These are phyloP conservation scores for Ganoderma lingzhi DNA, from an alignment of 1,284 basidiomycete species.

Conservation along the genomic window DNA sequence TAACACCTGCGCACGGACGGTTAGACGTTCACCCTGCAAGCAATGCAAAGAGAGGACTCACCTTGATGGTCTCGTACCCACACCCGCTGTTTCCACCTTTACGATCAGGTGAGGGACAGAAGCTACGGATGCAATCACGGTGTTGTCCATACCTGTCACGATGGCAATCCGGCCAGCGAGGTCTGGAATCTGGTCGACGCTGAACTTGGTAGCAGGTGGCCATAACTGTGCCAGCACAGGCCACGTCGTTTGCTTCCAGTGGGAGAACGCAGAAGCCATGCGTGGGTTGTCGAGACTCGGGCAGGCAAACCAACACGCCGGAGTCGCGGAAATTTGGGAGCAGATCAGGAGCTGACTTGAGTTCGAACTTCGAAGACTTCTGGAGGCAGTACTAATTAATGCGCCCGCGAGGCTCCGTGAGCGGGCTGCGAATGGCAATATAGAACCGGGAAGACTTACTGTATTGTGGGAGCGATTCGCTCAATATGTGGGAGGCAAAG, in stretches of 20 bases:
- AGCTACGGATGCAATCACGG: neutral
- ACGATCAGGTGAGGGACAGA: neutral
- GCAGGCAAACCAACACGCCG: neutral
- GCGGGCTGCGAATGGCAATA: neutral
- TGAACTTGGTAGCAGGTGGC: conserved; percentile 50
- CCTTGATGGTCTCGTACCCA: conserved; percentile 46
- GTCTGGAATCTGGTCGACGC: conserved; percentile 44
- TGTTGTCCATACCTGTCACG: conserved; percentile 44
- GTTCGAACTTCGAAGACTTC: neutral
- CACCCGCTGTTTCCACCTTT: conserved; percentile 51
- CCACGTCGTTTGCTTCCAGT: conserved; percentile 3
- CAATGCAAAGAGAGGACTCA: conserved; percentile 10
- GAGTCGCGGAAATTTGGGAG: neutral
- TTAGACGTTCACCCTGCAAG: neutral
- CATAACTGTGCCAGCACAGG: conserved; percentile 10
- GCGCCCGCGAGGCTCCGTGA: neutral
- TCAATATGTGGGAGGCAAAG: neutral
- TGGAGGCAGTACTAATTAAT: conserved; percentile 4
- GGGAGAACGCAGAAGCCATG: conserved; percentile 17
- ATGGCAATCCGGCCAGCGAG: conserved; percentile 48
- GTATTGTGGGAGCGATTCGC: neutral
- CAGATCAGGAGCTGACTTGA: neutral
- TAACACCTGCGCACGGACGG: conserved; percentile 41
- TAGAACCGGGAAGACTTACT: neutral
- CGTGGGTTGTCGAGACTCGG: neutral